Conservation (phyloP, 805 yeast genomes). For the Myxozyma kluyveri region DNA sequence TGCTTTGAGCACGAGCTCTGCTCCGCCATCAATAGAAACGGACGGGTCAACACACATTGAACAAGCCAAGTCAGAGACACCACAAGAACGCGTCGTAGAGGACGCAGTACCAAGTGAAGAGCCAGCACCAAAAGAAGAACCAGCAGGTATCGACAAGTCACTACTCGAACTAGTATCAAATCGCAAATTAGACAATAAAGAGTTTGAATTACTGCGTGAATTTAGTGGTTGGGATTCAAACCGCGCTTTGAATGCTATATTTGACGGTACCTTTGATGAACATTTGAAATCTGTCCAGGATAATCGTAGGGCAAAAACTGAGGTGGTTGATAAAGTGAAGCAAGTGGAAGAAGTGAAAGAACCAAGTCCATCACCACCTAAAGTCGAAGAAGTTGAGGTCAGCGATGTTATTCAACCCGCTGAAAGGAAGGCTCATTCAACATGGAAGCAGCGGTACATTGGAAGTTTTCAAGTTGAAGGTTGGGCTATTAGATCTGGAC, state of each 20-base stretch:
- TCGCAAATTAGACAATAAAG: constrained; percentile 1
- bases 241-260: constrained; percentile 19
- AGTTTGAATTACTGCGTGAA: constrained; percentile 3
- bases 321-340: not conserved
- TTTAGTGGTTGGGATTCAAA: constrained; percentile 20
- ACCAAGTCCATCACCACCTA: not conserved
- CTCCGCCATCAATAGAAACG: too few species aligned
- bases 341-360: not conserved
- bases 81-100: not conserved
- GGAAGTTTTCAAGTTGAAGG: constrained; percentile 42
- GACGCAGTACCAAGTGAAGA: not conserved
- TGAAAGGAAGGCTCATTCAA: not conserved
- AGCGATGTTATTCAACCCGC: not conserved
- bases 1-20: not conserved
- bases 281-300: not conserved
- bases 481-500: constrained; percentile 41
- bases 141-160: constrained; percentile 3
- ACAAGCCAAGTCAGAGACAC: not conserved
- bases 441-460: constrained; percentile 33
- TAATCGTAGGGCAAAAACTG: not conserved
- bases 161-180: constrained; percentile 14
- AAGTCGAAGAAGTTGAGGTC: not conserved
- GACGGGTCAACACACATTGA: too few species aligned
- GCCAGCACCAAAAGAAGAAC: not conserved
- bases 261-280: constrained; percentile 20